Evolutionary conservation across 2,329 filamentous ascomycete species (phyloP).

Genomic region (Onygena corvina): DNA sequence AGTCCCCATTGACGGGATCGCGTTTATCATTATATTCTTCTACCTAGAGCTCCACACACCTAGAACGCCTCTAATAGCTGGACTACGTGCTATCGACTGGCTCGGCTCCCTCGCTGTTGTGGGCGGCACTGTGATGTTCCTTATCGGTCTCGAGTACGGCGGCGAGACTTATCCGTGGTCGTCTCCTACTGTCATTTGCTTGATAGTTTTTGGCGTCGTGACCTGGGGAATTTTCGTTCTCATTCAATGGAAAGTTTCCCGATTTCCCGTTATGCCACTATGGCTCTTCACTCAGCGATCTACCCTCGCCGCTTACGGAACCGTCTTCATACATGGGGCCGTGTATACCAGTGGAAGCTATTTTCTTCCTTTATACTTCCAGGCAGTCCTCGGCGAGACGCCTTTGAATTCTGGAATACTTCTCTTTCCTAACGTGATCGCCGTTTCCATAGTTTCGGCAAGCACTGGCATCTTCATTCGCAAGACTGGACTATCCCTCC

Average conservation of each 20-base stretch:
- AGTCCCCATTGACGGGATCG: conserved; percentile 47
- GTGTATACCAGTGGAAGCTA: conserved; percentile 68
- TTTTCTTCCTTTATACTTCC: conserved; percentile 77
- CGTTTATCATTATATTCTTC: conserved; percentile 44
- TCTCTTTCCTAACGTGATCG: conserved; percentile 58
- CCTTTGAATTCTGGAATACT: conserved; percentile 65
- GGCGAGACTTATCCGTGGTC: conserved; percentile 64
- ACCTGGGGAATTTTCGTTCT: conserved; percentile 55
- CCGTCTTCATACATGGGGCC: conserved; percentile 62
- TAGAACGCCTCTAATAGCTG: conserved; percentile 45
- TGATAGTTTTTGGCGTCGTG: conserved; percentile 61
- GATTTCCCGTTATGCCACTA: conserved; percentile 64
- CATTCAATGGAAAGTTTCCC: conserved; percentile 57
- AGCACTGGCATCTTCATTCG: conserved; percentile 56
- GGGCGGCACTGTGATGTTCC: conserved; percentile 70
- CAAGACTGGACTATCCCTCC: conserved; percentile 55
- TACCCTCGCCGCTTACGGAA: conserved; percentile 52
- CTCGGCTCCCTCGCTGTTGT: conserved; percentile 44
- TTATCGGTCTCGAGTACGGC: conserved; percentile 76
- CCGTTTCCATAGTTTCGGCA: conserved; percentile 40
- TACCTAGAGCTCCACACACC: conserved; percentile 51
- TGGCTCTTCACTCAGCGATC: conserved; percentile 54
- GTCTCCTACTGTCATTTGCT: conserved; percentile 61
- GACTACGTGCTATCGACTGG: conserved; percentile 53
- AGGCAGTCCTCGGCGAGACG: conserved; percentile 55